A percentile compares a stretch with the other conserved stretches of the same genome.
Evolutionary conservation across 805 yeast species (phyloP).

Genomic region (Zygosaccharomyces lentus): DNA sequence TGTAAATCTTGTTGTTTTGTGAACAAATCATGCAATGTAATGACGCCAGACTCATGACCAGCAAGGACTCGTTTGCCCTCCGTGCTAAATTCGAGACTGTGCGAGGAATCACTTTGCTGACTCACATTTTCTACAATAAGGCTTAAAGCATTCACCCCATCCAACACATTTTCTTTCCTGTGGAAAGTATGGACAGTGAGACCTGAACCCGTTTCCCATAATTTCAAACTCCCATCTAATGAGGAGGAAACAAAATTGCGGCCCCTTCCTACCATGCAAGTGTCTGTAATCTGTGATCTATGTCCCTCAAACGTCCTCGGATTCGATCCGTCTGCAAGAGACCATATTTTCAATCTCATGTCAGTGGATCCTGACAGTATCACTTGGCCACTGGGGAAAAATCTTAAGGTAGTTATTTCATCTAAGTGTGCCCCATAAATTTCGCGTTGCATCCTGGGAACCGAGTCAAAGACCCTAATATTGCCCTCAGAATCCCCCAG

Average conservation of each 20-base stretch:
- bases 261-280: conserved; percentile 57
- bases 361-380: conserved; percentile 57
- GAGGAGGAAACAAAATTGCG: conserved; percentile 58
- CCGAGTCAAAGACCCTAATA: conserved; percentile 23
- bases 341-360: conserved; percentile 59
- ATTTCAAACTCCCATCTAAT: conserved; percentile 48
- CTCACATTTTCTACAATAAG: conserved; percentile 6
- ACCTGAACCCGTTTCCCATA: conserved; percentile 73
- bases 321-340: conserved; percentile 42
- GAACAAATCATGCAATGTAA: conserved; percentile 40
- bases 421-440: conserved; percentile 45
- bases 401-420: conserved; percentile 41
- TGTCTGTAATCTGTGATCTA: conserved; percentile 43
- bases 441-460: conserved; percentile 14
- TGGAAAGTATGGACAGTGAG: conserved; percentile 39
- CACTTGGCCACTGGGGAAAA: conserved; percentile 66
- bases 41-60: conserved; percentile 40
- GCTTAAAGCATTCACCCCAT: conserved; percentile 35
- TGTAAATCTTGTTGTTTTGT: conserved; percentile 24
- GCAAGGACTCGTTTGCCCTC: conserved; percentile 42
- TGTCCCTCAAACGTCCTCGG: conserved; percentile 53
- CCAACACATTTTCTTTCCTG: conserved; percentile 35
- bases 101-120: conserved; percentile 11
- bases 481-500: conserved; percentile 38
- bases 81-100: conserved; percentile 47